Base-by-base conservation (phyloP, 2,329 filamentous ascomycete species). In the Penicillium sp. region DNA sequence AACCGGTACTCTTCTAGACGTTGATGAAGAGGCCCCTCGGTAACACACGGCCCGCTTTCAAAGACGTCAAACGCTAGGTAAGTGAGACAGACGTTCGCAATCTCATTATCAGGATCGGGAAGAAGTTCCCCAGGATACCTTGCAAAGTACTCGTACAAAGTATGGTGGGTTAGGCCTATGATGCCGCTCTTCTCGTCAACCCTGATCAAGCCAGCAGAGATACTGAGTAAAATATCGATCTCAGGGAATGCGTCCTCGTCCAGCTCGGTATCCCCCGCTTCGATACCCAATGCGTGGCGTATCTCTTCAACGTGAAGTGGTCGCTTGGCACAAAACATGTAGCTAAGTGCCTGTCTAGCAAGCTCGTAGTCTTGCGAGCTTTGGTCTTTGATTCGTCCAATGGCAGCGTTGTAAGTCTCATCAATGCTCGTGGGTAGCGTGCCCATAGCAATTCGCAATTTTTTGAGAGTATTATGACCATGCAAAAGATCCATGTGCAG, bases 41-140 rank as follows among this genome's bases (percentile, higher is more conserved):
- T 52, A 20, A 23, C 42, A 47, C 51, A 61, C 11, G 54, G 38
- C 4, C 59, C 59, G 9, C 20, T 23, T 18, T 60, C 33, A 20
- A 64, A 63, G 20, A 33, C 38, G 18, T 64, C 54, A n/a, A 64
- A 60, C 2, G 55, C 60, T 12, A 65, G 48, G 40, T 65, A 65
- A 7, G 60, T 62, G n/a, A 65, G 51, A 49, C 62, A 65, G 16
- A 51, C 46, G 20, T 21, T 45, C 11, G 61, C 60, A 18, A 65
- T 38, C 20, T 52, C 53, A 18, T 43, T 16, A 20, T 62, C 55
- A 23, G 57, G 60, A 47, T 62, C 52, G 14, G 46, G 24, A 5
- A 47, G 16, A 47, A 47, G 46, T 28, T 47, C 6, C 3, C 16
- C 30, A 3, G 60, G 47, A 45, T 64, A 58, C 49, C 49, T 56